Base-by-base conservation (phyloP, 805 yeast species). In the Schizosaccharomyces octosporus region DNA sequence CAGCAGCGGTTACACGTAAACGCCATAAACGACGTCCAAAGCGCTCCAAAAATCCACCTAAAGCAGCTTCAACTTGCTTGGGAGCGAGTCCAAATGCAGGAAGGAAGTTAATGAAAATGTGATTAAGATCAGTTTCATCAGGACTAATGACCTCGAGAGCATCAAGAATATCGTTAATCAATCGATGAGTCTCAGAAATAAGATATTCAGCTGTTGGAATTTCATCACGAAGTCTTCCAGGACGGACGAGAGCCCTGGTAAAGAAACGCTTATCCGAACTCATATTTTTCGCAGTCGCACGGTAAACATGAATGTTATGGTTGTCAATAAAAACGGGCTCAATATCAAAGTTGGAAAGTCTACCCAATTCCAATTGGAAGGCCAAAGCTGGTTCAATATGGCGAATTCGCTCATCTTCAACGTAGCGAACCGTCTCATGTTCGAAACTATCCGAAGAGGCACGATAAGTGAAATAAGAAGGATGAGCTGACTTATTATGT, bases 351-450 rank as follows among this genome's bases (percentile, higher is more conserved):
- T 93, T 94, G 57, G 95, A 87, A 74, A 93, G 78, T 75, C 97
- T 83, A 68, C 87, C 90, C 65, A 93, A 79, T 75, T 93, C 99
- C 66, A 93, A 79, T 76, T 93, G 98, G 85, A 82, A 93, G 61
- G 98, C 97, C 68, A 90, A 78, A 54, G 97, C 96, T 29, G 99
- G 99, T 73, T 93, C 97, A 67, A 93, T 88, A 72, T 93, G 97
- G 76, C 99, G 88, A 71, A 93, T 85, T 24, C 89, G 89, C 73
- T 83, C 81, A 75, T 93, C 95, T 75, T 93, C 99, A 43, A 67
- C 69, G 71, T 85, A 93, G 45, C 78, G 78, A 21, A 57, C 39
- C 3, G 21, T 7, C 13, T 57, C 5, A 21, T 24, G 27, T 9
- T 57, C 60, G 9, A 15, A 15, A 29, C 36, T 39, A 19, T 51